These are phyloP conservation scores for Penicillium concentricum DNA, from an alignment of 2,329 filamentous ascomycete species.

Conservation along the genomic window DNA sequence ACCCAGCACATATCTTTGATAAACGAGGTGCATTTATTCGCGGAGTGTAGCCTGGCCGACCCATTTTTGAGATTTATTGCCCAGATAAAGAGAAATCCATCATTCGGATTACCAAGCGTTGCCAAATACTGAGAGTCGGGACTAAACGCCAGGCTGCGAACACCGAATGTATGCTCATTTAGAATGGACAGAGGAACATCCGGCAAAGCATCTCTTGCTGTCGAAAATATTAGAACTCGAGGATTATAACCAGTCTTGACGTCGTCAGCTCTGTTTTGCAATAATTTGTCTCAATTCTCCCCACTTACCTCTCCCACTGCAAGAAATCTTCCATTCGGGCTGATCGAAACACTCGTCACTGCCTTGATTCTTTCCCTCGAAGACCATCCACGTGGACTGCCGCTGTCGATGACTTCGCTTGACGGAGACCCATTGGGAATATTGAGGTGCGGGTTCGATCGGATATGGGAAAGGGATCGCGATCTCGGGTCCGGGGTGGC, in stretches of 20 bases:
- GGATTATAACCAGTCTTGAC: conserved; percentile 81
- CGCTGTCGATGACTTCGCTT: conserved; percentile 58
- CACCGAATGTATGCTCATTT: conserved; percentile 85
- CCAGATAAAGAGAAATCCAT: conserved; percentile 94
- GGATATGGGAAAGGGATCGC: conserved; percentile 57
- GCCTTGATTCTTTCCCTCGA: conserved; percentile 92
- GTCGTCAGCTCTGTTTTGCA: conserved; percentile 27
- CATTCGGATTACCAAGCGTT: conserved; percentile 82
- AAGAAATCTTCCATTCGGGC: conserved; percentile 79
- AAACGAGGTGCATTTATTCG: conserved; percentile 87
- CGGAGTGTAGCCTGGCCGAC: conserved; percentile 73
- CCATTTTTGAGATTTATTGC: conserved; percentile 79
- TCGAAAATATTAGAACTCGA: conserved; percentile 83
- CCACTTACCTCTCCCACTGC: conserved; percentile 76
- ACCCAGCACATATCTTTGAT: conserved; percentile 90
- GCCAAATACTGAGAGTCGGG: conserved; percentile 82
- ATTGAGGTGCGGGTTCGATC: conserved; percentile 48
- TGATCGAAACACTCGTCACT: conserved; percentile 85
- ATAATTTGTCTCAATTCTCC: neutral
- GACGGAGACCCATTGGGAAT: conserved; percentile 48
- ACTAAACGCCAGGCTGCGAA: conserved; percentile 86
- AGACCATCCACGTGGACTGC: conserved; percentile 71
- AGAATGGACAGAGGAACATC: conserved; percentile 82
- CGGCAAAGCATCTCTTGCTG: conserved; percentile 70
- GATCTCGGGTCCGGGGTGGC: conserved; percentile 56